Percentiles rank a stretch among this genome's conserved stretches.
phyloP scores from a whole-genome alignment of 2,329 filamentous ascomycete species.

The Botrytis galanthina region DNA sequence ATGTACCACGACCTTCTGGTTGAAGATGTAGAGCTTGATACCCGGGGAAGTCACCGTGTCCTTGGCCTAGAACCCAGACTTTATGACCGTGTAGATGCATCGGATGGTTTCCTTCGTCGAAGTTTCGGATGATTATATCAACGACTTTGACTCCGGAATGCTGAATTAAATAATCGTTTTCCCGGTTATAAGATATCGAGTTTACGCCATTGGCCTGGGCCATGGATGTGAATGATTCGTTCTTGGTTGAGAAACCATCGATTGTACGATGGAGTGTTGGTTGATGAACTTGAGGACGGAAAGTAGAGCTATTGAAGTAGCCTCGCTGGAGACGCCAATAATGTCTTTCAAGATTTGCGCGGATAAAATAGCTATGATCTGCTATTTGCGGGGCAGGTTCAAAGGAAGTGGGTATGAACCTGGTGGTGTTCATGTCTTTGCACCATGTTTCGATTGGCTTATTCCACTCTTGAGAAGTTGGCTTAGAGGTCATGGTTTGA shows the following conservation, averaged over 20 bases:
- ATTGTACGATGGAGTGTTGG: slow-evolving; percentile 53
- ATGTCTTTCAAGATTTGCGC: slow-evolving; percentile 59
- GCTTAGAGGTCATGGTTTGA: slow-evolving; percentile 23
- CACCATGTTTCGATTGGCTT: slow-evolving; percentile 40
- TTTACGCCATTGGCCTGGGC: slow-evolving; percentile 50
- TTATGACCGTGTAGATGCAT: slow-evolving; percentile 75
- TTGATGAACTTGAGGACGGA: slow-evolving; percentile 47
- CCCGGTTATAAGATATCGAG: slow-evolving; percentile 46
- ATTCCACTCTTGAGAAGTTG: slow-evolving; percentile 44
- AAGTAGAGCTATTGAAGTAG: slow-evolving; percentile 56
- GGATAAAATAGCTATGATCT: slow-evolving; percentile 53
- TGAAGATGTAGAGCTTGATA: slow-evolving; percentile 44
- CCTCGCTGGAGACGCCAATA: slow-evolving; percentile 57
- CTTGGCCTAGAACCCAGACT: slow-evolving; percentile 59
- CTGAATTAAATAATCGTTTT: slow-evolving; percentile 59
- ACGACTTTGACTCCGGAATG: slow-evolving; percentile 60
- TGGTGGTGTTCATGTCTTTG: slow-evolving; percentile 41
- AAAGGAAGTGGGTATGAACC: slow-evolving; percentile 46
- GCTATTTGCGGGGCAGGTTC: slow-evolving; percentile 47
- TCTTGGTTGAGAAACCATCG: slow-evolving; percentile 44
- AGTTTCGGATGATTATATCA: slow-evolving; percentile 75
- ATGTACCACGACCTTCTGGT: slow-evolving; percentile 32
- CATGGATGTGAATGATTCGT: slow-evolving; percentile 48
- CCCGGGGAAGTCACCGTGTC: slow-evolving; percentile 60
- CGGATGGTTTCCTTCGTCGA: slow-evolving; percentile 67